phyloP scores from a whole-genome alignment of 169 alveolate species.

The Plasmodium coatneyi region DNA sequence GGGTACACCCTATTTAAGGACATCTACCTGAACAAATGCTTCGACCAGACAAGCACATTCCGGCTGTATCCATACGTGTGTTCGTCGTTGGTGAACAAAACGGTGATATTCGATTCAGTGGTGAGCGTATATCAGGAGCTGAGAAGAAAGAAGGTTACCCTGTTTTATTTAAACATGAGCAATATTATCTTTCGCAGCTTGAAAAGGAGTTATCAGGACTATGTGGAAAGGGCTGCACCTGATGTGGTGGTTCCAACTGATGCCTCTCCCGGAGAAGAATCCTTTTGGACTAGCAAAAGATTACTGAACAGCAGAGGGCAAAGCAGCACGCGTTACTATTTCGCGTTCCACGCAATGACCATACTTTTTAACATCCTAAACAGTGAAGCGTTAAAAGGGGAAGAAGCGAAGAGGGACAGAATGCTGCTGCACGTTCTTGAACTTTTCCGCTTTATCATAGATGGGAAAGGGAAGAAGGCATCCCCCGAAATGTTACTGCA shows the following conservation, averaged over 20 bases:
- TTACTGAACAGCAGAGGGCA: background rate
- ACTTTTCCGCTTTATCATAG: slow-evolving; percentile 16
- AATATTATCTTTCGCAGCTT: slow-evolving; percentile 40
- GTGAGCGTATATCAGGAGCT: slow-evolving; percentile 58
- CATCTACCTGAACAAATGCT: slow-evolving; percentile 9
- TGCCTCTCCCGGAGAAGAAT: background rate
- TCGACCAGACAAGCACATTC: background rate
- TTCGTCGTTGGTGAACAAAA: slow-evolving; percentile 40
- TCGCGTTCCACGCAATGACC: slow-evolving; percentile 16
- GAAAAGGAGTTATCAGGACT: slow-evolving; percentile 44
- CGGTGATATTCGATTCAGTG: slow-evolving; percentile 61
- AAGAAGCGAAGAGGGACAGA: background rate
- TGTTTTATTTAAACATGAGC: slow-evolving; percentile 24
- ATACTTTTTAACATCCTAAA: slow-evolving; percentile 36
- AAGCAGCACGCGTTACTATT: slow-evolving; percentile 34
- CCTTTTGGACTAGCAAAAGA: background rate
- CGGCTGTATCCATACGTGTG: slow-evolving; percentile 13
- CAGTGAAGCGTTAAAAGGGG: background rate
- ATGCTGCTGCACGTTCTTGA: background rate
- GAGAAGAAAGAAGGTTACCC: slow-evolving; percentile 36
- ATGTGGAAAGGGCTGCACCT: slow-evolving; percentile 7
- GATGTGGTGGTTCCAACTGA: background rate
- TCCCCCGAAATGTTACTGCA: background rate
- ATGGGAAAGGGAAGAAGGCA: background rate
- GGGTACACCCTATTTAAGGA: slow-evolving; percentile 66